Base-by-base conservation (phyloP, 2,329 filamentous ascomycete species). In the Daldinia sp. region DNA sequence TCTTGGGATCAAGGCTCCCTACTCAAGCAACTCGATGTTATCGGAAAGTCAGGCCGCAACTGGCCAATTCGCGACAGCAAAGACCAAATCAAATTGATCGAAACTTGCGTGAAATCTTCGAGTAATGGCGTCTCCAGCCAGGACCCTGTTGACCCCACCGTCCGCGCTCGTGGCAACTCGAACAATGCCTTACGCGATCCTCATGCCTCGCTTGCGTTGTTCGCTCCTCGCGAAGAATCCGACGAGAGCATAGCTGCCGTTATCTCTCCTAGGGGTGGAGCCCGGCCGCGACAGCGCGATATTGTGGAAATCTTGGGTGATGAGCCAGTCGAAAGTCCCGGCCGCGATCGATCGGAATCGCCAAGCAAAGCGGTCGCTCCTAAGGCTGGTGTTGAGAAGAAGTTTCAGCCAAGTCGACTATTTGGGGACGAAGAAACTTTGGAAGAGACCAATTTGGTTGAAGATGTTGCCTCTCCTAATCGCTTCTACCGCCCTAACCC, bases 1-100 rank as follows among this genome's bases (percentile, higher is more conserved):
- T 93, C 92, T 79, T 99, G 96, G 96, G 96, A 99, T 79, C 96
- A 99, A 81, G 94, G 90, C 68, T 92, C 93, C 60, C 88, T 99
- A 44, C 88, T 99, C 73, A 98, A 96, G 83, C 92, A 97, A 80
- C 87, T 98, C 71, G 94, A 98, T 70, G 90, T 98, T 63, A 98
- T 99, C 80, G 95, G 96, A 76, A 91, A 90, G 78, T 91, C 92
- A 60, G 93, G 93, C 63, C 92, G 92, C 79, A 97, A 96, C 82
- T 99, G 96, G 96, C 96, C 96, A 61, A 97, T 99, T 78, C 89
- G 90, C 74, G 94, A 97, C 78, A 92, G 91, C 78, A 89, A 89
- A 75, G 94, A 97, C 60, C 94, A 98, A 82, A 86, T 91, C 74
- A 90, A 89, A 75, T 83, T 97, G 75, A 93, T 97, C 75, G 84